Evolutionary conservation across 1,284 basidiomycete species (phyloP).

Genomic region (Bondarzewia mesenterica): DNA sequence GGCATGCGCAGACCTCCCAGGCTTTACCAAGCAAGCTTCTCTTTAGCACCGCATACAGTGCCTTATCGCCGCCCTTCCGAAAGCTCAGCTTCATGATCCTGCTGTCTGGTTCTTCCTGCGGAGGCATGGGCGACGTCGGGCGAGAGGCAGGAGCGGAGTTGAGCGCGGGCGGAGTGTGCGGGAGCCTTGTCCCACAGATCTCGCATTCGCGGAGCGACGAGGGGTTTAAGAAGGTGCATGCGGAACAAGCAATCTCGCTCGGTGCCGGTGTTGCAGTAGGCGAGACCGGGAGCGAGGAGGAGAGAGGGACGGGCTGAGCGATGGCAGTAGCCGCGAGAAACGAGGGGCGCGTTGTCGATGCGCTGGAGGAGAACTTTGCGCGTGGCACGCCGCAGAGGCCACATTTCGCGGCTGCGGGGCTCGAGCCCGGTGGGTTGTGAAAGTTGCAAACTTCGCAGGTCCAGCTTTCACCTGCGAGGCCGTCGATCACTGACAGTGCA

Average conservation of each 20-base stretch:
- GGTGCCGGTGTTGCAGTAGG: conserved; percentile 17
- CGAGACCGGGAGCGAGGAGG: conserved; percentile 29
- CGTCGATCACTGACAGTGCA: conserved; percentile 10
- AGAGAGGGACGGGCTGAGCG: conserved; percentile 19
- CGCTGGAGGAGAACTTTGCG: conserved; percentile 17
- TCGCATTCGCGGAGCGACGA: conserved; percentile 74
- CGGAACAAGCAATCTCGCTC: conserved; percentile 59
- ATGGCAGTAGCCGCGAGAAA: conserved; percentile 15
- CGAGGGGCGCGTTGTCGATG: conserved; percentile 13
- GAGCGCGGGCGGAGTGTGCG: conserved; percentile 23
- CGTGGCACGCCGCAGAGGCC: conserved; percentile 69
- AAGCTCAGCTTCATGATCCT: conserved; percentile 75
- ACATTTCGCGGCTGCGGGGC: conserved; percentile 57
- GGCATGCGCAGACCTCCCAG: conserved; percentile 60
- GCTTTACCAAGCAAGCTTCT: conserved; percentile 68
- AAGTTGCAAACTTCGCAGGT: conserved; percentile 82
- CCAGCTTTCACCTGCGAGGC: conserved; percentile 52
- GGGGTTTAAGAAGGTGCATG: conserved; percentile 92
- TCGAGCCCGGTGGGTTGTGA: conserved; percentile 66
- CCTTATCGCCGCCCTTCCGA: conserved; percentile 82
- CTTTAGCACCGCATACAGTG: conserved; percentile 78
- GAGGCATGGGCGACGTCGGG: conserved; percentile 37
- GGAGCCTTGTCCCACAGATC: conserved; percentile 75
- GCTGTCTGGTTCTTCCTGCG: conserved; percentile 20
- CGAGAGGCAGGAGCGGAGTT: conserved; percentile 58